Base-by-base conservation (phyloP, 371 early-diverging fungal species). In the Mortierella sp. region DNA sequence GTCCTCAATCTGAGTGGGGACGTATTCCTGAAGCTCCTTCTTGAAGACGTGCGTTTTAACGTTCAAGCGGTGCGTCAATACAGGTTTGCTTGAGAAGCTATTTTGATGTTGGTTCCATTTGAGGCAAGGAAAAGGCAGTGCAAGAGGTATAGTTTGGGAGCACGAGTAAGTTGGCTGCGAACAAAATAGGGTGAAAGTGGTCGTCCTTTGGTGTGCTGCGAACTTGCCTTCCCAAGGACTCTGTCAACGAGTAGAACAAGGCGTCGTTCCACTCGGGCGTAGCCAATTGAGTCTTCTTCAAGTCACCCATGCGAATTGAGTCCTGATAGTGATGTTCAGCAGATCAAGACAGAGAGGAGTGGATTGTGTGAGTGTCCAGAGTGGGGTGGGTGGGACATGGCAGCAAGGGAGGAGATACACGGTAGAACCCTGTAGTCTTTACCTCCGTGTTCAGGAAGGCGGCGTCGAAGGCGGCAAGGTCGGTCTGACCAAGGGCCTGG, bases 11-110 rank as follows among this genome's bases (percentile, higher is more conserved):
- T 74, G 74, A 5, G 74, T 74, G 21, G 74, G 74, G 21, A 74
- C 43, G 44, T 74, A 74, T 48, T 74, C 74, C 57, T 74, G 74
- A 17, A 74, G 49, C 53, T 74, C 74, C 57, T 74, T 74, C 49
- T 74, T 74, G 57, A 74, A 74, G 48, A 74, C 74, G 48, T 74
- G 74, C 0, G 74, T 74, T 57, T 74, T 74, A 24, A 74, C 74
- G 57, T 74, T 74, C 59, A 74, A 52, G 43, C 74, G 74, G n/a
- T 74, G 59, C 14, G 63, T 22, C 8, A 48, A 21, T 7, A 50
- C 27, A 9, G 74, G 57, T 28, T 57, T 60, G 44, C 40, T 34
- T n/a, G n/a, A n/a, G 24, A 70, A 39, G 40, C 71, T 70, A 48
- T 49, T 25, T 5, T 22, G 24, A n/a, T 22, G 7, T 2, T 7